Base-by-base conservation (phyloP, 306 rosid species). In the Glycine tomentella region DNA sequence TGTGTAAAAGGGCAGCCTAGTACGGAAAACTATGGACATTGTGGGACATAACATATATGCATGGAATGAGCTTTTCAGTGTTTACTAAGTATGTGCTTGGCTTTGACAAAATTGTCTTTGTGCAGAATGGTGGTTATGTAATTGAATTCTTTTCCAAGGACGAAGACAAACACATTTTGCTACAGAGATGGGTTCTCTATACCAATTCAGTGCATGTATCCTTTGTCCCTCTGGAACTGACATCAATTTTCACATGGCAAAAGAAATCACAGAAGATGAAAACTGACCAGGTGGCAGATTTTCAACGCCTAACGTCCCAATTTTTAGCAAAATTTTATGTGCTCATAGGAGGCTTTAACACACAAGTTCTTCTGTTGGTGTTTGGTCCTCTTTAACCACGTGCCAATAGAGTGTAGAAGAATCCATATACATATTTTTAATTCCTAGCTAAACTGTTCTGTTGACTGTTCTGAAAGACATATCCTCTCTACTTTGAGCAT, bases 181-280 rank as follows among this genome's bases (percentile, higher is more conserved):
- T 40, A 53, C 66, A 53, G 70, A 68, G 80, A 75, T 52, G 81
- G 74, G 83, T 68, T 74, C 84, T 70, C 64, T 55, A 10, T 40
- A 59, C 68, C 33, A 81, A 82, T 67, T 70, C 75, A 80, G 72
- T 36, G 77, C 86, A 52, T 11, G 51, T 45, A 61, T 81, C 74
- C 83, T 83, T 85, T 86, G 80, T 50, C 69, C 73, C 84, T 81
- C 72, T 79, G 86, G 92, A 84, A 81, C 78, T 69, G 71, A 78
- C 72, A 53, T 78, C 78, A 71, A 77, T 81, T 80, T 83, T 69
- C 74, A 31, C 79, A 84, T 76, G 76, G 57, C 50, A 83, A 78
- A 81, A 80, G 36, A 62, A 81, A 56, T 72, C 72, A 15, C 25
- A 31, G 83, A 50, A 68, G 84, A 81, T 25, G 57, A 74, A 72